Conservation (phyloP, 2,329 filamentous ascomycete genomes). For the Cytospora leucostoma region DNA sequence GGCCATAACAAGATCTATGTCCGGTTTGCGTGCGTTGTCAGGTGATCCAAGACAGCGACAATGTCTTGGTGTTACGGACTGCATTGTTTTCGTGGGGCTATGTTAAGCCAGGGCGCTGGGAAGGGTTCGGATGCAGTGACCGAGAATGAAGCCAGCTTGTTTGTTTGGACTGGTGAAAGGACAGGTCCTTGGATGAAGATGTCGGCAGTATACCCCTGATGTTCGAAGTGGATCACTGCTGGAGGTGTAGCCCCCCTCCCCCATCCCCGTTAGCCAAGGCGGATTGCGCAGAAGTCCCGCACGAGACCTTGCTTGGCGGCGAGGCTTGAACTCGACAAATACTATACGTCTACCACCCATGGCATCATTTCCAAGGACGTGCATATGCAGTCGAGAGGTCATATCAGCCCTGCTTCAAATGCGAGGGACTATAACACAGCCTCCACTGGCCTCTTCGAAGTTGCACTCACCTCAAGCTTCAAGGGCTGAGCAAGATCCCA, state of each 20-base stretch:
- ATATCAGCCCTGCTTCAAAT: background rate
- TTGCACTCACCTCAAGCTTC: slow-evolving; percentile 11
- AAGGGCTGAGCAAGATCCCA: slow-evolving; percentile 9
- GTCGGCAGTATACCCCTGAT: slow-evolving; percentile 1
- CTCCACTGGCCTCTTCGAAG: background rate
- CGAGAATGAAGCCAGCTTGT: background rate
- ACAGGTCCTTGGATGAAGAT: background rate
- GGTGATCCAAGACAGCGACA: slow-evolving; percentile 13
- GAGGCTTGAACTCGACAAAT: slow-evolving; percentile 7
- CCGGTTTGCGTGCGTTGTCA: slow-evolving; percentile 4
- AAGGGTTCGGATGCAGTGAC: background rate
- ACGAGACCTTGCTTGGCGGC: slow-evolving; percentile 16
- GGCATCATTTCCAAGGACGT: background rate
- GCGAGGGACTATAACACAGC: background rate
- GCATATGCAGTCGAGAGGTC: background rate
- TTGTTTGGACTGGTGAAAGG: background rate
- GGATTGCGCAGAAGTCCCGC: background rate
- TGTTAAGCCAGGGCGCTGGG: background rate
- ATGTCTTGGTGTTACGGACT: slow-evolving; percentile 12
- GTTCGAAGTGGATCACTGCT: background rate
- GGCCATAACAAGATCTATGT: slow-evolving; percentile 6
- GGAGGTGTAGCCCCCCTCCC: no score
- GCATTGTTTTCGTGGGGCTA: slow-evolving; percentile 3
- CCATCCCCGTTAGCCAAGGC: background rate
- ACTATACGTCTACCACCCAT: slow-evolving; percentile 10